Conservation (phyloP, 306 rosid genomes). For the Cyclanthera cordifolia region DNA sequence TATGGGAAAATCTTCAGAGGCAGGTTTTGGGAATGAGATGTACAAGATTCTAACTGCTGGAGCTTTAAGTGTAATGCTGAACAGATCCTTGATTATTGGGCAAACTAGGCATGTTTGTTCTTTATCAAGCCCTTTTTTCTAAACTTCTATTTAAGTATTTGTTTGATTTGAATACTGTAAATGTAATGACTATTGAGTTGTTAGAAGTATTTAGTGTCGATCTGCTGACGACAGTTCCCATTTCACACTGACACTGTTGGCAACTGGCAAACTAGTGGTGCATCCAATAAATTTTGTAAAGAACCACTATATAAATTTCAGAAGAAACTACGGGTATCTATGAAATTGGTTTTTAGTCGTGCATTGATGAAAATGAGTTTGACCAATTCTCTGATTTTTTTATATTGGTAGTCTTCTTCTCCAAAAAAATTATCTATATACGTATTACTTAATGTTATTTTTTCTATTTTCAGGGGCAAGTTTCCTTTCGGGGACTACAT, state of each 20-base stretch:
- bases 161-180: constrained; percentile 7
- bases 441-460: constrained; percentile 19
- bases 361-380: neutral
- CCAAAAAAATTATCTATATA: neutral
- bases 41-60: constrained; percentile 83
- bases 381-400: neutral
- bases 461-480: constrained; percentile 51
- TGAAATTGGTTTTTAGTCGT: neutral
- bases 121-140: constrained; percentile 83
- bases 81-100: constrained; percentile 95
- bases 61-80: constrained; percentile 75
- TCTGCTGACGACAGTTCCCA: neutral
- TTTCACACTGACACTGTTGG: neutral
- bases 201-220: neutral
- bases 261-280: neutral
- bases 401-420: neutral
- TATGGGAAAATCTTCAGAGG: constrained; percentile 81
- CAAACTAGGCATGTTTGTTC: constrained; percentile 99
- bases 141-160: constrained; percentile 24
- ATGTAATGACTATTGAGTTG: neutral
- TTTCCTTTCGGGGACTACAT: constrained; percentile 84
- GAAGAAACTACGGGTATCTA: neutral
- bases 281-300: neutral
- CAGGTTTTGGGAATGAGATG: constrained; percentile 98
- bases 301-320: neutral